Percentiles rank a stretch among this genome's conserved stretches.
phyloP scores from a whole-genome alignment of 768 basidiomycete genomes.

The Phylloporus arenicola region DNA sequence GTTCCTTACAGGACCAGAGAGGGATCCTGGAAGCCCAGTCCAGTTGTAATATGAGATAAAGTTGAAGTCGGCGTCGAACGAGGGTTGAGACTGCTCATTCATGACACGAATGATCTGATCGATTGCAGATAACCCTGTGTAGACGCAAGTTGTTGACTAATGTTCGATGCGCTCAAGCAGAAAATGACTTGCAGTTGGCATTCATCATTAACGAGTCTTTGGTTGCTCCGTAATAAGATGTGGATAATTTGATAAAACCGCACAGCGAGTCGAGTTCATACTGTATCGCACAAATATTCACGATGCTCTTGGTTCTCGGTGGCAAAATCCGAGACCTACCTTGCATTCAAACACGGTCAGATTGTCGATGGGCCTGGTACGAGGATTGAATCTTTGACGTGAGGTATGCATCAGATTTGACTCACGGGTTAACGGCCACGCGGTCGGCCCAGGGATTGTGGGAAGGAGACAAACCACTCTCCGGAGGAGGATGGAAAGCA shows the following conservation, averaged over 20 bases:
- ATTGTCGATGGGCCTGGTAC: conserved; percentile 56
- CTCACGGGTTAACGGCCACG: conserved; percentile 72
- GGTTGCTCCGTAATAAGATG: conserved; percentile 68
- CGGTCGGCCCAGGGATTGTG: conserved; percentile 66
- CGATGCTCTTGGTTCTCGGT: not conserved
- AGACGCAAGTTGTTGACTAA: not conserved
- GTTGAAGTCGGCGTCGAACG: conserved; percentile 67
- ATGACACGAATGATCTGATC: conserved; percentile 72
- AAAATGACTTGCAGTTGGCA: conserved; percentile 46
- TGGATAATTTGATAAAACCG: conserved; percentile 72
- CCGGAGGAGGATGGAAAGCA: conserved; percentile 75
- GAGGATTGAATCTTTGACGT: not conserved
- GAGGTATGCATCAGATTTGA: conserved; percentile 1
- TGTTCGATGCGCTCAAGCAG: not conserved
- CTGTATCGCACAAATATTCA: conserved; percentile 27
- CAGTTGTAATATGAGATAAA: conserved; percentile 77
- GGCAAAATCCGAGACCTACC: conserved; percentile 30
- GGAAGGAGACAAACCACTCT: conserved; percentile 59
- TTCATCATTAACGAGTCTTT: conserved; percentile 70
- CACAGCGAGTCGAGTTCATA: conserved; percentile 79
- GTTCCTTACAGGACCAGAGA: conserved; percentile 62
- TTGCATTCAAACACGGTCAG: conserved; percentile 80
- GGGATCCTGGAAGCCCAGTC: conserved; percentile 60
- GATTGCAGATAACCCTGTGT: conserved; percentile 60
- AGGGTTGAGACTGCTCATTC: conserved; percentile 66